A percentile compares a stretch with the other conserved stretches of the same genome.
Evolutionary conservation across 768 basidiomycete genomes (phyloP).

Genomic region (Hericium alpestre): DNA sequence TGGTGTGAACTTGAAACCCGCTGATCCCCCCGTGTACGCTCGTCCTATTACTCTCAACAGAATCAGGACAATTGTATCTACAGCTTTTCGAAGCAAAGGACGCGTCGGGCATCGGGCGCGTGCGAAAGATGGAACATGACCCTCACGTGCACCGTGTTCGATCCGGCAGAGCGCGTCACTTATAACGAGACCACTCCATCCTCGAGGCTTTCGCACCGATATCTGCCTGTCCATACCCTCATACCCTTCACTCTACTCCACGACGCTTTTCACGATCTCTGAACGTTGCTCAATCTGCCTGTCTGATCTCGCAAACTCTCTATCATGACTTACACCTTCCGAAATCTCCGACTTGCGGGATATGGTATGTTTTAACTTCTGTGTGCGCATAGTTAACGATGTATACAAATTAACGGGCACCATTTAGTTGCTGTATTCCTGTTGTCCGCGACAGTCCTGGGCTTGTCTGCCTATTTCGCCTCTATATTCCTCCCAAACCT

Average conservation of each 20-base stretch:
- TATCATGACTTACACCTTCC: conserved; percentile 24
- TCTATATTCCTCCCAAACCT: conserved; percentile 53
- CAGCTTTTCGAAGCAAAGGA: no score
- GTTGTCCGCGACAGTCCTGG: conserved; percentile 45
- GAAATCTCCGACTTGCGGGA: conserved; percentile 21
- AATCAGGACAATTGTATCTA: no score
- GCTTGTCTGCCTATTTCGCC: conserved; percentile 59
- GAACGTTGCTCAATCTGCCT: background rate
- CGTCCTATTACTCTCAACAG: no score
- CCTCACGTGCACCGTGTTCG: background rate
- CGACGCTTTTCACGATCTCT: background rate
- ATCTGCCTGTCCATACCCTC: background rate
- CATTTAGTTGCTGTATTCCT: conserved; percentile 26
- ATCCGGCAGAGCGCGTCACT: background rate
- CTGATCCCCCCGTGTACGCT: no score
- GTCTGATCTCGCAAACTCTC: background rate
- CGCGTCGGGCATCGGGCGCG: background rate
- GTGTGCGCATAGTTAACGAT: no score
- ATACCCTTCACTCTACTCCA: background rate
- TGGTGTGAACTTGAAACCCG: no score
- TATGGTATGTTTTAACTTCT: conserved; percentile 15
- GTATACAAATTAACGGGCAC: no score
- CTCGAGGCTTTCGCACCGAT: background rate
- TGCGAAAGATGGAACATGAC: background rate
- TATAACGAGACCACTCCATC: background rate